These are phyloP conservation scores for Cryphonectria carpinicola DNA, from an alignment of 2,329 filamentous ascomycete species.

Conservation along the genomic window DNA sequence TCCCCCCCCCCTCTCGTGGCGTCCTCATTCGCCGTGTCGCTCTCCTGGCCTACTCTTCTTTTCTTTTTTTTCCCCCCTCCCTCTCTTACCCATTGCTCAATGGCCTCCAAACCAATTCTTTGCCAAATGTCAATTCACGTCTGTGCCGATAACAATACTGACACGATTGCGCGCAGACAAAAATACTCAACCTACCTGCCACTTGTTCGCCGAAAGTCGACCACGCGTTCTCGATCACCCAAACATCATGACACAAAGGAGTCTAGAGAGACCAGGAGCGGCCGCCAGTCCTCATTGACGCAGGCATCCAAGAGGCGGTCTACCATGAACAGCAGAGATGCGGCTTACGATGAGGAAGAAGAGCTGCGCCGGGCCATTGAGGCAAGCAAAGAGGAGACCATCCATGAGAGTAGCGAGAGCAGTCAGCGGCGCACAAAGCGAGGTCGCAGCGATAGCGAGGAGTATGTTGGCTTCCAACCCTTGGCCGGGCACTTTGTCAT, in stretches of 20 bases:
- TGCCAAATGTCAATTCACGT: neutral
- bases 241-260: slow-evolving; percentile 52
- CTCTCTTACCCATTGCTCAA: neutral
- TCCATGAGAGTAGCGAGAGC: slow-evolving; percentile 55
- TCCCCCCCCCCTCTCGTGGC: neutral
- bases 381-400: slow-evolving; percentile 85
- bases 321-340: slow-evolving; percentile 96
- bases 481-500: slow-evolving; percentile 11
- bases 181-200: slow-evolving; percentile 70
- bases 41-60: neutral
- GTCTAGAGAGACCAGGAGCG: slow-evolving; percentile 48
- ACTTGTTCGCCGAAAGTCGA: slow-evolving; percentile 56
- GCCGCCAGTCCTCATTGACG: slow-evolving; percentile 53
- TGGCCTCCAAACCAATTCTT: neutral
- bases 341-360: slow-evolving; percentile 94
- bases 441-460: slow-evolving; percentile 87
- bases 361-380: slow-evolving; percentile 87
- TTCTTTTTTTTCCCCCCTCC: no score
- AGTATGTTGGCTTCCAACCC: slow-evolving; percentile 63
- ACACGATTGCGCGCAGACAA: slow-evolving; percentile 55
- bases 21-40: neutral
- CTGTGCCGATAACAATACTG: slow-evolving; percentile 38
- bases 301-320: slow-evolving; percentile 81
- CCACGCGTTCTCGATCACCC: slow-evolving; percentile 63
- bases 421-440: slow-evolving; percentile 74